Conservation (phyloP, 306 rosid genomes). For the Amphicarpaea edgeworthii region DNA sequence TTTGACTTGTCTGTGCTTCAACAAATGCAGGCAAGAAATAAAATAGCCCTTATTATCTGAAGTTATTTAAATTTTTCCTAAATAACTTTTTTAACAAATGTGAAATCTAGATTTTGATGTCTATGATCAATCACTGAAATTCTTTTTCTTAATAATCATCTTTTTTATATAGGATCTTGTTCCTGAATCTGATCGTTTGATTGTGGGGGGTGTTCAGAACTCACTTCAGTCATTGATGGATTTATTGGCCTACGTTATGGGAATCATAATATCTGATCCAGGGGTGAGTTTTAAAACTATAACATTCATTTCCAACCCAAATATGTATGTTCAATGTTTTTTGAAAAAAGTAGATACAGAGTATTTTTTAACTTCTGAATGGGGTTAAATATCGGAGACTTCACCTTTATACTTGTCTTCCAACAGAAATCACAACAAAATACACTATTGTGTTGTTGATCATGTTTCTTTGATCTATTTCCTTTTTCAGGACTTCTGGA, state of each 20-base stretch:
- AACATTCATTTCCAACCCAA: background rate
- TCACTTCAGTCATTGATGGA: conserved; percentile 88
- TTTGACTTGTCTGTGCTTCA: conserved; percentile 89
- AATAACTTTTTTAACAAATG: background rate
- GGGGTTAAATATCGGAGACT: too few relatives aligned
- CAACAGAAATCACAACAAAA: too few relatives aligned
- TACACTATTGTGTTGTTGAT: background rate
- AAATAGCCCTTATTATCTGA: background rate
- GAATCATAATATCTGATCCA: conserved; percentile 78
- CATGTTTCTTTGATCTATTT: conserved; percentile 3
- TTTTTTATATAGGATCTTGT: conserved; percentile 66
- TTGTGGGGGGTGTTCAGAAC: conserved; percentile 90
- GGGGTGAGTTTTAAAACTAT: conserved; percentile 55
- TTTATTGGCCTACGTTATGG: conserved; percentile 80
- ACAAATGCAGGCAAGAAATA: conserved; percentile 82
- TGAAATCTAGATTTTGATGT: conserved; percentile 15
- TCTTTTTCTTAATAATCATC: conserved; percentile 27
- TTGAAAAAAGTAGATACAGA: too few relatives aligned
- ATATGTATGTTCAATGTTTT: too few relatives aligned
- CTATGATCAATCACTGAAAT: background rate
- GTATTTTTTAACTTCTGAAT: too few relatives aligned
- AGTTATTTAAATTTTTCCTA: conserved; percentile 5
- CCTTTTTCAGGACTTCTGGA: conserved; percentile 79
- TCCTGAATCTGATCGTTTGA: conserved; percentile 77
- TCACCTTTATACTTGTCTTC: too few relatives aligned